phyloP scores from a whole-genome alignment of 371 early-diverging fungal species.

The Saksenaea oblongispora region DNA sequence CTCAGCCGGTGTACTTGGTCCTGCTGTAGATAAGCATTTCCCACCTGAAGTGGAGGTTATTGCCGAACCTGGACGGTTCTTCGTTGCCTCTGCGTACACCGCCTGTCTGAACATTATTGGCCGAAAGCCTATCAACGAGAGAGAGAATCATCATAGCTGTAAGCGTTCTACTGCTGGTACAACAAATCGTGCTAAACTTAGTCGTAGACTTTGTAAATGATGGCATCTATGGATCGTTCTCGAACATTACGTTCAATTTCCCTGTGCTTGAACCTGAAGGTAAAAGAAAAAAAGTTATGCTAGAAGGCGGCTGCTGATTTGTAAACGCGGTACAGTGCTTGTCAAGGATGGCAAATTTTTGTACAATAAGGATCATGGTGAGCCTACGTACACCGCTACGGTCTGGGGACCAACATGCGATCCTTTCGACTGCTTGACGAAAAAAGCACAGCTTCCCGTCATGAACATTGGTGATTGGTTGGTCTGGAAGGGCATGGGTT shows the following conservation, averaged over 20 bases:
- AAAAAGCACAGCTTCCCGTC: conserved; percentile 74
- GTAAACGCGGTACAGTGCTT: conserved; percentile 14
- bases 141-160: conserved; percentile 70
- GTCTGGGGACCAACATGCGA: conserved; percentile 99
- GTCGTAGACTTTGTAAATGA: conserved; percentile 89
- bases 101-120: conserved; percentile 91
- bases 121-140: conserved; percentile 70
- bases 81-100: conserved; percentile 91
- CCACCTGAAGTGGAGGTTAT: conserved; percentile 79
- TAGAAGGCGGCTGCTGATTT: no score
- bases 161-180: conserved; percentile 16
- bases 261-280: conserved; percentile 77
- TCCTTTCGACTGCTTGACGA: conserved; percentile 92
- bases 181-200: neutral
- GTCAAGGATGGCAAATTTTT: conserved; percentile 11
- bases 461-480: conserved; percentile 96
- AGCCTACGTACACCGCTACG: conserved; percentile 57
- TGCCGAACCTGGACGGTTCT: conserved; percentile 98
- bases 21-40: conserved; percentile 79
- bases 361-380: conserved; percentile 1
- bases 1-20: conserved; percentile 80
- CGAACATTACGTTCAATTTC: conserved; percentile 92
- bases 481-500: conserved; percentile 94
- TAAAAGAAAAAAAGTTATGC: conserved; percentile 33
- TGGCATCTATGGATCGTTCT: conserved; percentile 97